Base-by-base conservation (phyloP, 1,139 yeast genomes). In the Scheffersomyces parashehatae region DNA sequence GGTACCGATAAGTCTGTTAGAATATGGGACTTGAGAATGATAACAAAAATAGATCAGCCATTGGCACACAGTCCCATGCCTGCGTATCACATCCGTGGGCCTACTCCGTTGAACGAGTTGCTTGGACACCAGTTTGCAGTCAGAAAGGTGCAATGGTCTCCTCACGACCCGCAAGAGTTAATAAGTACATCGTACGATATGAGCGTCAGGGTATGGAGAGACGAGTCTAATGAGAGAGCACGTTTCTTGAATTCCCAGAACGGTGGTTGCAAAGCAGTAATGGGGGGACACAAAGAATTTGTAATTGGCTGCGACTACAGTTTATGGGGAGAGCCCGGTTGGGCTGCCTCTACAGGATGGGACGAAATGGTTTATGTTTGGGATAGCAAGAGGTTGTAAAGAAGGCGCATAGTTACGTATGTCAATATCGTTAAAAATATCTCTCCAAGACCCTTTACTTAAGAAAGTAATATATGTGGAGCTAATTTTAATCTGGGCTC, bases 221-320 rank as follows among this genome's bases (percentile, higher is more conserved):
- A 89, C 61, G 73, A 75, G 43, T 77, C 87, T 11, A 81, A 77
- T 46, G 78, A 77, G 43, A 64, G 70, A 40, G 80, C 81, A 2
- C 65, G 82, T 16, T 77, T 75, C 47, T 59, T 75, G 52, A 68
- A 64, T 46, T 52, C 61, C 9, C 58, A 54, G 3, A 54, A 52
- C 5, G 73, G 80, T 41, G 71, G 77, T 38, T 71, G 82, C 43
- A 65, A 73, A 33, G 81, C 79, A 7, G 75, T 79, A n/a, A 87
- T 89, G 72, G 74, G 77, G 29, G 68, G 66, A 38, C 98, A 93
- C 65, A 76, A 82, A 33, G 99, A 93, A 68, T 93, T 93, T 67
- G 97, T 87, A 2, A 81, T 88, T 52, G 97, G 95, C n/a, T 85
- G 93, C 50, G 98, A 93, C 65, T 93, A 96, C 85, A 85, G 96